Percentiles rank a stretch among this genome's conserved stretches.
Evolutionary conservation across 164 flowering plant genomes (phyloP).

Genomic region (Hamamelis virginiana): DNA sequence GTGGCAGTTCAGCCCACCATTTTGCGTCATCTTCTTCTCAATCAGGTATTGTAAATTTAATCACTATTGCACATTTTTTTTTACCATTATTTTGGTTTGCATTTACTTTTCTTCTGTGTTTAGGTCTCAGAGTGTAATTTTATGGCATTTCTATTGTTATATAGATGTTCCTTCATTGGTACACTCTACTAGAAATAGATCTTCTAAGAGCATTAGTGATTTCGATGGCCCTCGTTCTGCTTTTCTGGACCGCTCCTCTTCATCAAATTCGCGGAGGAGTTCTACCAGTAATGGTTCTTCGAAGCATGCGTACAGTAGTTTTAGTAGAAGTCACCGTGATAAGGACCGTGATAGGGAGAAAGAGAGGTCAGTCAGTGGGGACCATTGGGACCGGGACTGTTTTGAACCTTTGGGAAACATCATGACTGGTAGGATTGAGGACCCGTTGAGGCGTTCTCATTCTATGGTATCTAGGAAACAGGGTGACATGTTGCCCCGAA

Average conservation of each 20-base stretch:
- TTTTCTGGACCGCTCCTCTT: slow-evolving; percentile 48
- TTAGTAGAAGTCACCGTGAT: slow-evolving; percentile 64
- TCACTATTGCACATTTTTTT: background rate
- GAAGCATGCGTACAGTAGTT: slow-evolving; percentile 73
- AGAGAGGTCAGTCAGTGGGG: slow-evolving; percentile 40
- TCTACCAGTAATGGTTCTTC: slow-evolving; percentile 66
- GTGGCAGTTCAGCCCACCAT: slow-evolving; percentile 58
- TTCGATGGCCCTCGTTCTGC: slow-evolving; percentile 47
- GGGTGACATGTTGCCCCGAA: slow-evolving; percentile 41
- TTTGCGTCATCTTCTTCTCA: slow-evolving; percentile 44
- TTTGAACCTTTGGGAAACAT: slow-evolving; percentile 42
- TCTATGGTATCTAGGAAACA: slow-evolving; percentile 60
- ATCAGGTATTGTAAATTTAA: slow-evolving; percentile 48
- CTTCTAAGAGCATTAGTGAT: slow-evolving; percentile 41
- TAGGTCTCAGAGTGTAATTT: background rate
- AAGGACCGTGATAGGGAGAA: slow-evolving; percentile 66
- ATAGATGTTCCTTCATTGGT: slow-evolving; percentile 42
- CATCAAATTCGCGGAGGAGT: slow-evolving; percentile 57
- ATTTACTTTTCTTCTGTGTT: background rate
- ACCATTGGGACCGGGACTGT: slow-evolving; percentile 48
- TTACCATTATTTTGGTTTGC: no score
- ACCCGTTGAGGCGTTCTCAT: slow-evolving; percentile 52
- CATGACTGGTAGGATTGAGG: slow-evolving; percentile 39
- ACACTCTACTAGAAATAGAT: slow-evolving; percentile 43
- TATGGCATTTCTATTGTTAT: slow-evolving; percentile 8